Evolutionary conservation across 805 yeast genomes (phyloP).

Genomic region (Nakazawaea holstii): DNA sequence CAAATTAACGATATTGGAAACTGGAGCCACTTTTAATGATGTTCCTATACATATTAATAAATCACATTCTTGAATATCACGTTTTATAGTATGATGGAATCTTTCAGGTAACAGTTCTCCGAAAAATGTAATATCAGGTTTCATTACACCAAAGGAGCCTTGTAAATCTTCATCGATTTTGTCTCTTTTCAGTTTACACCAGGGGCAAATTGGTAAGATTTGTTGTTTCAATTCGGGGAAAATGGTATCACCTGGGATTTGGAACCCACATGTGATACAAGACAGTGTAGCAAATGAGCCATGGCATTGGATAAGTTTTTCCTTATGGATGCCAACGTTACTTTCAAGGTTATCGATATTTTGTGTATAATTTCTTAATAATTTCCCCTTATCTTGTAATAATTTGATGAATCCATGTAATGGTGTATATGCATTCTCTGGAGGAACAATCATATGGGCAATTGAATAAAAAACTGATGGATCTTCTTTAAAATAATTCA

Average conservation of each 20-base stretch:
- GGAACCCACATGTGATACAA: conserved; percentile 69
- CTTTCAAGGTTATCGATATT: conserved; percentile 84
- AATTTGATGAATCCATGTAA: conserved; percentile 75
- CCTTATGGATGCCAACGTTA: conserved; percentile 66
- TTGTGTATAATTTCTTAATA: conserved; percentile 83
- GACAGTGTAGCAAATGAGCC: conserved; percentile 89
- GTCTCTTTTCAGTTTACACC: conserved; percentile 44
- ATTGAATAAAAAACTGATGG: conserved; percentile 82
- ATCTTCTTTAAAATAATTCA: conserved; percentile 62
- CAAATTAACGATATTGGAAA: conserved; percentile 77
- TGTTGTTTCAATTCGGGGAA: conserved; percentile 53
- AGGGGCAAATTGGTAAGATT: conserved; percentile 68
- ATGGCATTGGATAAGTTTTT: conserved; percentile 80
- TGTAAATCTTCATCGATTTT: conserved; percentile 21
- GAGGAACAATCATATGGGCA: conserved; percentile 81
- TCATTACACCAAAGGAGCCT: conserved; percentile 68
- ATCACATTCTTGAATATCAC: conserved; percentile 69
- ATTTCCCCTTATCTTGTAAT: conserved; percentile 69
- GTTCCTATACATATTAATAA: conserved; percentile 83
- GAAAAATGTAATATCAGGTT: conserved; percentile 90
- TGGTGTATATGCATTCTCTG: conserved; percentile 60
- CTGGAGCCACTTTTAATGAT: conserved; percentile 88
- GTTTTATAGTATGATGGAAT: conserved; percentile 54
- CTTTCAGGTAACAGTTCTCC: conserved; percentile 76
- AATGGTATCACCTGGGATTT: conserved; percentile 60